phyloP scores from a whole-genome alignment of 2,329 filamentous ascomycete genomes.

The Blastomyces emzantsi region DNA sequence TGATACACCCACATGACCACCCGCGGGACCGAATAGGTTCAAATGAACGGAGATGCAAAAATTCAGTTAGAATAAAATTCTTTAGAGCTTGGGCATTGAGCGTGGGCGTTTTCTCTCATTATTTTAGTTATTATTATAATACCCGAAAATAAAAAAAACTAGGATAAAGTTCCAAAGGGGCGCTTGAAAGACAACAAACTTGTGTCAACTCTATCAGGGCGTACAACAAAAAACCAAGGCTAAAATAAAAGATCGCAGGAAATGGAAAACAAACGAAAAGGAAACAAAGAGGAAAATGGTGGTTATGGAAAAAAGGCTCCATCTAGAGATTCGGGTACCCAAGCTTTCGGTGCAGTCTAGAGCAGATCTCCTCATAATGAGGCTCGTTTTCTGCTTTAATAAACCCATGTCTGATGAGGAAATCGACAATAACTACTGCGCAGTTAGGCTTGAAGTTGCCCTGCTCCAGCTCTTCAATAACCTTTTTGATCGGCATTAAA shows the following conservation, averaged over 20 bases:
- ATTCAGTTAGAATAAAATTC: conserved; percentile 20
- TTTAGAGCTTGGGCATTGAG: conserved; percentile 26
- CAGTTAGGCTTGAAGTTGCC: conserved; percentile 93
- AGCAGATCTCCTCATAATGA: conserved; percentile 65
- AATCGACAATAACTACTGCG: conserved; percentile 73
- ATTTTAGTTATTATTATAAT: not conserved
- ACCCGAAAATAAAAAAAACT: conserved; percentile 22
- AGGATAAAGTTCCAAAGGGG: conserved; percentile 16
- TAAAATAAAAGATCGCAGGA: not conserved
- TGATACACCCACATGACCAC: not conserved
- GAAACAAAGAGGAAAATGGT: not conserved
- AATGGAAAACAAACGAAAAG: not conserved
- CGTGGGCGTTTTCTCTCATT: conserved; percentile 31
- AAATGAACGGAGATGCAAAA: conserved; percentile 5
- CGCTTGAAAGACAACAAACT: not conserved
- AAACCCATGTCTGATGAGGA: conserved; percentile 77
- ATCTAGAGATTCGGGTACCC: conserved; percentile 58
- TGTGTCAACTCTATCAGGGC: not conserved
- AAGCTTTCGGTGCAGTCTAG: conserved; percentile 65
- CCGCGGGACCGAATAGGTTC: not conserved
- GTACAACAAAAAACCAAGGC: not conserved
- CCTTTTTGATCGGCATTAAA: conserved; percentile 66
- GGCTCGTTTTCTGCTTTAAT: conserved; percentile 70
- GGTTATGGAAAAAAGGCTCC: not conserved
- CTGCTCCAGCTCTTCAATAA: conserved; percentile 57